phyloP scores from a whole-genome alignment of 1,284 basidiomycete species.

The Leccinum pachyderme region DNA sequence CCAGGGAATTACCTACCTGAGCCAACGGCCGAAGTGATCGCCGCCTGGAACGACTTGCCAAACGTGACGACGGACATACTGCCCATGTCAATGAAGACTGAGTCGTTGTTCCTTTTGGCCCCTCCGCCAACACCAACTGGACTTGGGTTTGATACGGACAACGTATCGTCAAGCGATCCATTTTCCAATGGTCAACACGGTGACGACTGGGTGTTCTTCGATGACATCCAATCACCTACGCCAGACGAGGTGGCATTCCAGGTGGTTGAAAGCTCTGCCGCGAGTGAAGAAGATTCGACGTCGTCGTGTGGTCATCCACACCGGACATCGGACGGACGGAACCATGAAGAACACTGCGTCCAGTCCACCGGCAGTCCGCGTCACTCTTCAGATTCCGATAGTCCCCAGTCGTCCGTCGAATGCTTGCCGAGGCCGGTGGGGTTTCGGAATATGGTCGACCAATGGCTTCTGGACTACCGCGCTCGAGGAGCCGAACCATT shows the following conservation, averaged over 20 bases:
- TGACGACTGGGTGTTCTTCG: conserved; percentile 3
- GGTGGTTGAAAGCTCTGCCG: neutral
- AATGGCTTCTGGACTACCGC: conserved; percentile 23
- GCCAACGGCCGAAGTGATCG: conserved; percentile 13
- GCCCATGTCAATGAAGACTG: conserved; percentile 8
- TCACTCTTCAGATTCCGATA: conserved; percentile 14
- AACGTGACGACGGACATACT: conserved; percentile 17
- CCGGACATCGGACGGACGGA: neutral
- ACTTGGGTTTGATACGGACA: conserved; percentile 3
- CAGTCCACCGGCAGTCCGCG: neutral
- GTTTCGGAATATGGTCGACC: conserved; percentile 17
- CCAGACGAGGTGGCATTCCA: conserved; percentile 2
- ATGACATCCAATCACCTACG: neutral
- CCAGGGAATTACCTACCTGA: conserved; percentile 11
- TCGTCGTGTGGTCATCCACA: neutral
- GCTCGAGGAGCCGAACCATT: conserved; percentile 19
- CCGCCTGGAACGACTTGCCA: conserved; percentile 24
- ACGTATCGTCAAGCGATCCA: neutral
- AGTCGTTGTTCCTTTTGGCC: conserved; percentile 1
- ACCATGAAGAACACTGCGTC: neutral
- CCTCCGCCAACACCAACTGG: conserved; percentile 25
- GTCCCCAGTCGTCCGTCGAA: conserved; percentile 7
- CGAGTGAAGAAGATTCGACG: neutral
- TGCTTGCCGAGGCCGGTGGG: conserved; percentile 2
- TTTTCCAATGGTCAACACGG: neutral